Evolutionary conservation across 495 filamentous ascomycete genomes (phyloP).

Genomic region (Mycothermus thermophilus): DNA sequence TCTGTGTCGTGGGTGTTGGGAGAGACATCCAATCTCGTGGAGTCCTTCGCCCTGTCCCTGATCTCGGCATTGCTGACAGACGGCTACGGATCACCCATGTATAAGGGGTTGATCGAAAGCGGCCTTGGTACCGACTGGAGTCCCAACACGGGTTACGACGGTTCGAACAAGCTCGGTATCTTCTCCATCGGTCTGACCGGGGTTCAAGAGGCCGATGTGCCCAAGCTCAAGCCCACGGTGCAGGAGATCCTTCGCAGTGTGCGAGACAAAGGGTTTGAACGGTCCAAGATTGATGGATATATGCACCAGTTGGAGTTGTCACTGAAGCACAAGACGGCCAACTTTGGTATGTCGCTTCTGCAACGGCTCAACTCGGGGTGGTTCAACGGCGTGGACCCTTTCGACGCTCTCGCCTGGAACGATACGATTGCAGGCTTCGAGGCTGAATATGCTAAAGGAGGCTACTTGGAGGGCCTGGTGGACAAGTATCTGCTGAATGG

Average conservation of each 20-base stretch:
- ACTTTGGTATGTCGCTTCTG: slow-evolving; percentile 84
- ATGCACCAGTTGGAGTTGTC: slow-evolving; percentile 84
- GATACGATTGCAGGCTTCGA: slow-evolving; percentile 74
- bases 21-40: slow-evolving; percentile 62
- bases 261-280: slow-evolving; percentile 63
- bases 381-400: slow-evolving; percentile 91
- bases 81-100: slow-evolving; percentile 90
- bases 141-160: slow-evolving; percentile 84
- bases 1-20: slow-evolving; percentile 87
- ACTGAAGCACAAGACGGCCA: slow-evolving; percentile 87
- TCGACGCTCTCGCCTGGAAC: slow-evolving; percentile 81
- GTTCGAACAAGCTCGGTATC: slow-evolving; percentile 56
- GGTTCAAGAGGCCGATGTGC: slow-evolving; percentile 62
- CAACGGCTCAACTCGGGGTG: slow-evolving; percentile 76
- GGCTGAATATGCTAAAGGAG: slow-evolving; percentile 48
- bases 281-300: slow-evolving; percentile 79
- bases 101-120: slow-evolving; percentile 77
- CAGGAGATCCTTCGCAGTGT: slow-evolving; percentile 51
- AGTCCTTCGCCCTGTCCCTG: slow-evolving; percentile 73
- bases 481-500: slow-evolving; percentile 85
- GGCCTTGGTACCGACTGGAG: slow-evolving; percentile 86
- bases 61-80: slow-evolving; percentile 73
- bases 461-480: slow-evolving; percentile 72
- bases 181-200: slow-evolving; percentile 87
- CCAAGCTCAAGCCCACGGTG: slow-evolving; percentile 60